phyloP scores from a whole-genome alignment of 2,329 filamentous ascomycete genomes.

The Colletotrichum destructivum region DNA sequence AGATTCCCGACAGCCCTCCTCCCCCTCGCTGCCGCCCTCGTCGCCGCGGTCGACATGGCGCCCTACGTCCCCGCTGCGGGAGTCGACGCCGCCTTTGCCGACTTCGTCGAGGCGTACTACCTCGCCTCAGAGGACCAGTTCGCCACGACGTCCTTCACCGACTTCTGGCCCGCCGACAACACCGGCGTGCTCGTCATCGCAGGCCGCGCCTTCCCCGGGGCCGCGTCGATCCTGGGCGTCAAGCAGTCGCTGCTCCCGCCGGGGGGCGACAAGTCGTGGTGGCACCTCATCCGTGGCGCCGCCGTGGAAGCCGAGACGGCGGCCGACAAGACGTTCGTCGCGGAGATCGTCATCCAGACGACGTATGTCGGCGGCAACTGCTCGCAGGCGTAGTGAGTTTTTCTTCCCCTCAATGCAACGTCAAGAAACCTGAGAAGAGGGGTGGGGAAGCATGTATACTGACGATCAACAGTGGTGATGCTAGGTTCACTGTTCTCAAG shows the following conservation, averaged over 20 bases:
- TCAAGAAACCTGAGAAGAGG: no score
- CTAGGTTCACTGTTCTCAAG: slow-evolving; percentile 33
- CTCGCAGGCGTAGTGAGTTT: slow-evolving; percentile 36
- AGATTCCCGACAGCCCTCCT: slow-evolving; percentile 13
- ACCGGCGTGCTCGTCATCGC: slow-evolving; percentile 17
- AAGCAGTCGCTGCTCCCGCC: slow-evolving; percentile 34
- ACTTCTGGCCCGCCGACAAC: slow-evolving; percentile 36
- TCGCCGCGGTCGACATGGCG: slow-evolving; percentile 24
- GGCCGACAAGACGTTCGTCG: slow-evolving; percentile 26
- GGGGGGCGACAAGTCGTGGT: slow-evolving; percentile 23
- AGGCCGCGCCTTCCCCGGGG: slow-evolving; percentile 7
- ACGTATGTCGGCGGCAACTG: slow-evolving; percentile 23
- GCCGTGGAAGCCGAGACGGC: slow-evolving; percentile 17
- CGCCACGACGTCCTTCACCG: slow-evolving; percentile 21
- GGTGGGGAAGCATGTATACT: neutral
- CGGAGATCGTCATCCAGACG: slow-evolving; percentile 32
- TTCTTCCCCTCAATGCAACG: no score
- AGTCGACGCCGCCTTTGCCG: slow-evolving; percentile 18
- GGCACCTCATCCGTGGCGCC: slow-evolving; percentile 35
- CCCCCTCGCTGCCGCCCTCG: neutral
- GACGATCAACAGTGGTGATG: slow-evolving; percentile 19
- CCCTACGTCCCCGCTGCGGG: slow-evolving; percentile 17
- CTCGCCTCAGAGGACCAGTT: slow-evolving; percentile 18
- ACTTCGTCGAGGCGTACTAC: slow-evolving; percentile 34
- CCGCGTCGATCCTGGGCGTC: slow-evolving; percentile 19